Conservation (phyloP, 2,329 filamentous ascomycete genomes). For the Drechslerella stenobrocha region DNA sequence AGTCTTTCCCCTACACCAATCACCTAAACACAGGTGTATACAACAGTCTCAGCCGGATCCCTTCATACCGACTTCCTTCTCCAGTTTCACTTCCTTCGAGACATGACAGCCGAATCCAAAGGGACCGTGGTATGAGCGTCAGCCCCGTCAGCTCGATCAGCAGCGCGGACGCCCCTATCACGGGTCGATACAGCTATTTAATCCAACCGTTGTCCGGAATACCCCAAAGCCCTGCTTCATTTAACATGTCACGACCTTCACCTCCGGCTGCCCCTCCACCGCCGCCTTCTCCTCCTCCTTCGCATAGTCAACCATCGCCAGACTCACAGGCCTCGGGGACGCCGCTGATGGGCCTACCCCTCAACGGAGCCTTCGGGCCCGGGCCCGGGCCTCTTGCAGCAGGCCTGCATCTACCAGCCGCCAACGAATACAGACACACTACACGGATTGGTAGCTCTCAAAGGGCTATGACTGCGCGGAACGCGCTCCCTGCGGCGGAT, state of each 20-base stretch:
- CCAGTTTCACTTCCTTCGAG: constrained; percentile 43
- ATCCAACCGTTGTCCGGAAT: constrained; percentile 25
- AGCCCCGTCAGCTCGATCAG: constrained; percentile 47
- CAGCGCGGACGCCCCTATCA: constrained; percentile 31
- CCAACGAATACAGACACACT: constrained; percentile 38
- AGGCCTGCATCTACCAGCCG: constrained; percentile 21
- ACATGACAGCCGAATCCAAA: constrained; percentile 45
- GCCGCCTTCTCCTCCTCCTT: constrained; percentile 16
- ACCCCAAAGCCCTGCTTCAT: constrained; percentile 25
- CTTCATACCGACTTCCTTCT: constrained; percentile 43
- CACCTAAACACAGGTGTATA: constrained; percentile 42
- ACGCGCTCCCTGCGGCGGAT: constrained; percentile 8
- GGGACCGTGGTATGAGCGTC: constrained; percentile 43
- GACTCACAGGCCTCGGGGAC: constrained; percentile 11
- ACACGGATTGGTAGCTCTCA: constrained; percentile 6
- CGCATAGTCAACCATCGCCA: constrained; percentile 10
- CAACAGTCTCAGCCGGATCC: constrained; percentile 43
- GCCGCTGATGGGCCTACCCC: constrained; percentile 27
- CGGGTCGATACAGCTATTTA: constrained; percentile 42
- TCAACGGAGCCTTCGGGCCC: constrained; percentile 8
- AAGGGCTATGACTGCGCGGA: constrained; percentile 4
- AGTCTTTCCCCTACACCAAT: constrained; percentile 40
- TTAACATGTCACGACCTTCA: constrained; percentile 23
- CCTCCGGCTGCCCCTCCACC: constrained; percentile 5
- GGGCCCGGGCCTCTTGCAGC: constrained; percentile 18